Conservation (phyloP, 257 asterid genomes). For the Nicotiana knightiana region DNA sequence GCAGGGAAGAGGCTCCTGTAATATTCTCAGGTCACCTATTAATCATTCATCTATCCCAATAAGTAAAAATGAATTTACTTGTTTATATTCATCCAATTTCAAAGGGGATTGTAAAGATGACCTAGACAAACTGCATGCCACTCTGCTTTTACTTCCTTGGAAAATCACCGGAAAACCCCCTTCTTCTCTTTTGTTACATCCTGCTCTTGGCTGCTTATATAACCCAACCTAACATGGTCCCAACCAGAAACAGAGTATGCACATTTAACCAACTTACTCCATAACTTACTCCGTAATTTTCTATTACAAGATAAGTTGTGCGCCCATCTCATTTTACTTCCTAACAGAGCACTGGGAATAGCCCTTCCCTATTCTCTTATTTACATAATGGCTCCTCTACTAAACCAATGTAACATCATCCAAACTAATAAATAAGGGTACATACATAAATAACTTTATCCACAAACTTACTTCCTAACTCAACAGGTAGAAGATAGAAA, state of each 20-base stretch:
- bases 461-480: not conserved
- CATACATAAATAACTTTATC: not conserved
- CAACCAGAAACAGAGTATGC: not conserved
- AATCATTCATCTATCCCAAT: not conserved
- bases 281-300: not conserved
- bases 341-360: not conserved
- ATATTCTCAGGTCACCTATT: not conserved
- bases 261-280: not conserved
- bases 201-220: not conserved
- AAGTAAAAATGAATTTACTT: not conserved
- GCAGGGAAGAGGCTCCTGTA: not conserved
- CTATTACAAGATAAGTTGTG: not conserved
- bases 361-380: not conserved
- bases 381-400: not conserved
- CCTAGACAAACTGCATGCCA: not conserved
- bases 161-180: not conserved
- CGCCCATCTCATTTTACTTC: not conserved
- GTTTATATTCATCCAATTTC: not conserved
- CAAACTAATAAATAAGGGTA: not conserved
- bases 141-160: not conserved
- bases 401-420: not conserved
- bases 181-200: not conserved
- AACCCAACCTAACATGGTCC: not conserved
- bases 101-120: not conserved
- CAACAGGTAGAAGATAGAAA: not conserved